Percentiles rank a stretch among this genome's conserved stretches.
phyloP scores from a whole-genome alignment of 208 protist species.

The Trypanosoma avium region DNA sequence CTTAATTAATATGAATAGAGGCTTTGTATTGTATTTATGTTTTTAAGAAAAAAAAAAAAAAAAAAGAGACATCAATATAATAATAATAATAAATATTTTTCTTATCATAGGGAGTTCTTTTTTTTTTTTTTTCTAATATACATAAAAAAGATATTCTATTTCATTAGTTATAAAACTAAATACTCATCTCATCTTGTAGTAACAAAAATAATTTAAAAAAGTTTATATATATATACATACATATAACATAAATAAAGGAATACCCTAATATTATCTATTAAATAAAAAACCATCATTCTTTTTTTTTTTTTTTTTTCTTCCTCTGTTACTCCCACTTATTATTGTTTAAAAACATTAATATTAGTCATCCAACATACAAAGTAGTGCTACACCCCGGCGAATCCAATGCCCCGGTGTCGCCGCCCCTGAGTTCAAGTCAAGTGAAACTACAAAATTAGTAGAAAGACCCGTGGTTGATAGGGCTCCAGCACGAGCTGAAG shows the following conservation, averaged over 20 bases:
- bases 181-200: no score
- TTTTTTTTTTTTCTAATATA: no score
- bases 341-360: no score
- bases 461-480: conserved; percentile 91
- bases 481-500: conserved; percentile 84
- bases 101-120: no score
- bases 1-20: no score
- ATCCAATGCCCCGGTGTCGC: conserved; percentile 89
- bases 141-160: conserved; percentile 16
- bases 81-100: conserved; percentile 2
- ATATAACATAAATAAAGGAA: no score
- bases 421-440: conserved; percentile 72
- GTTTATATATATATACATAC: no score
- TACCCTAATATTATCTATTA: neutral
- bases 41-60: conserved; percentile 23
- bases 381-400: conserved; percentile 87
- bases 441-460: conserved; percentile 91
- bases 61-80: conserved; percentile 11
- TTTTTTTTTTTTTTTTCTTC: neutral
- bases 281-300: neutral
- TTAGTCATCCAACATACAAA: conserved; percentile 94
- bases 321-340: neutral
- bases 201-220: no score
- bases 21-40: neutral
- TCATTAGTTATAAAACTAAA: no score